These are phyloP conservation scores for Pyrenochaeta sp. DNA, from an alignment of 2,329 filamentous ascomycete species.

Conservation along the genomic window DNA sequence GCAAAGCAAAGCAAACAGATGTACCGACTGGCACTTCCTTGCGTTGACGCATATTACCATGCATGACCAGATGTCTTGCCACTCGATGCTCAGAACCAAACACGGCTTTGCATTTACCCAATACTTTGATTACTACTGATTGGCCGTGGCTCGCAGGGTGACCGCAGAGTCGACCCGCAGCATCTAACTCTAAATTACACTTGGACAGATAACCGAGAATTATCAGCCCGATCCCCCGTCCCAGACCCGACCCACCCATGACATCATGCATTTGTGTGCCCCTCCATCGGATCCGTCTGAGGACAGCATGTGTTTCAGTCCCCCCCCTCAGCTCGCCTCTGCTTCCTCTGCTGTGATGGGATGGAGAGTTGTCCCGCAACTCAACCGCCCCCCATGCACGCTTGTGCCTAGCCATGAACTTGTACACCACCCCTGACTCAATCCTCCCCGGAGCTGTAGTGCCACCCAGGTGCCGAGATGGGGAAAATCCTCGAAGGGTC, in stretches of 20 bases:
- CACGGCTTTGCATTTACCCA: slow-evolving; percentile 6
- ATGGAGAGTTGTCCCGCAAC: background rate
- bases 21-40: background rate
- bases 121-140: slow-evolving; percentile 20
- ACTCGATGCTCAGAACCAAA: background rate
- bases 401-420: background rate
- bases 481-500: slow-evolving; percentile 50
- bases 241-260: slow-evolving; percentile 15
- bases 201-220: slow-evolving; percentile 16
- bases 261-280: slow-evolving; percentile 22
- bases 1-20: background rate
- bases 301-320: slow-evolving; percentile 11
- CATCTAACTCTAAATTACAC: slow-evolving; percentile 6
- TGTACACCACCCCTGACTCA: slow-evolving; percentile 1
- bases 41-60: background rate
- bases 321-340: slow-evolving; percentile 3
- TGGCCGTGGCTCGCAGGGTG: slow-evolving; percentile 17
- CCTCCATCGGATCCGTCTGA: slow-evolving; percentile 16
- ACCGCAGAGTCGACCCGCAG: slow-evolving; percentile 4
- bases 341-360: background rate
- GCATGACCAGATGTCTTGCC: slow-evolving; percentile 14
- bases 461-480: slow-evolving; percentile 22
- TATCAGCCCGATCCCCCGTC: slow-evolving; percentile 13
- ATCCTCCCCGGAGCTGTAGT: slow-evolving; percentile 3
- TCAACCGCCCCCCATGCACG: background rate